A percentile compares a stretch with the other conserved stretches of the same genome.
Evolutionary conservation across 257 asterid genomes (phyloP).

Genomic region (Plantago ovata): DNA sequence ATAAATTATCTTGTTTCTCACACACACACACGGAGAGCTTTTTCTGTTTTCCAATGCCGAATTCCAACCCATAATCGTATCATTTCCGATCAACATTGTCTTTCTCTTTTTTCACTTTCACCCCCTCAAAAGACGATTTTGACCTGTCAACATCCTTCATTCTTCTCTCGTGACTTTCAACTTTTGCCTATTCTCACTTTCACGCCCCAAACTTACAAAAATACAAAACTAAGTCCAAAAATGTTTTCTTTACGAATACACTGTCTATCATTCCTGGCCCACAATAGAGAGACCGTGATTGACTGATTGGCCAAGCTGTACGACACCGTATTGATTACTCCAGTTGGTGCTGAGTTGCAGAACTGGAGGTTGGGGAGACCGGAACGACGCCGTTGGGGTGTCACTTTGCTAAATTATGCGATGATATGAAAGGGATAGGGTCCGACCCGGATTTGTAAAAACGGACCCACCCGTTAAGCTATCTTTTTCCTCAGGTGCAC

Average conservation of each 20-base stretch:
- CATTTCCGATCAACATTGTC: not conserved
- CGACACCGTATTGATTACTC: conserved; percentile 14
- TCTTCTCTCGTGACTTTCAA: conserved; percentile 2
- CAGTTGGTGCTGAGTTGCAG: not conserved
- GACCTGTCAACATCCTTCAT: not conserved
- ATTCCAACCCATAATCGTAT: not conserved
- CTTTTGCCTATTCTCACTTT: not conserved
- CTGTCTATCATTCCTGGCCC: not conserved
- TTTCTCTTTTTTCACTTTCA: conserved; percentile 7
- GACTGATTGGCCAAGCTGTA: conserved; percentile 14
- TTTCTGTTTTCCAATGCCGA: conserved; percentile 28
- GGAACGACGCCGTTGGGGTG: conserved; percentile 35
- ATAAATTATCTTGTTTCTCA: conserved; percentile 38
- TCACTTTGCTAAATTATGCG: conserved; percentile 44
- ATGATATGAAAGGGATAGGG: conserved; percentile 15
- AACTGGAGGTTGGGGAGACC: not conserved
- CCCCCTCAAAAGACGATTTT: conserved; percentile 33
- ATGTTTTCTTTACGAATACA: no score
- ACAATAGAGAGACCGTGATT: not conserved
- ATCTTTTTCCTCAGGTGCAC: conserved; percentile 37
- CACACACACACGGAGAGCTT: not conserved
- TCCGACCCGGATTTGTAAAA: conserved; percentile 6
- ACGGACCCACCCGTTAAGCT: conserved; percentile 32
- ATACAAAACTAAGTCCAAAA: no score
- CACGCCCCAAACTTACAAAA: not conserved